phyloP scores from a whole-genome alignment of 129 eudicot species.

The Helichrysum umbraculigerum region DNA sequence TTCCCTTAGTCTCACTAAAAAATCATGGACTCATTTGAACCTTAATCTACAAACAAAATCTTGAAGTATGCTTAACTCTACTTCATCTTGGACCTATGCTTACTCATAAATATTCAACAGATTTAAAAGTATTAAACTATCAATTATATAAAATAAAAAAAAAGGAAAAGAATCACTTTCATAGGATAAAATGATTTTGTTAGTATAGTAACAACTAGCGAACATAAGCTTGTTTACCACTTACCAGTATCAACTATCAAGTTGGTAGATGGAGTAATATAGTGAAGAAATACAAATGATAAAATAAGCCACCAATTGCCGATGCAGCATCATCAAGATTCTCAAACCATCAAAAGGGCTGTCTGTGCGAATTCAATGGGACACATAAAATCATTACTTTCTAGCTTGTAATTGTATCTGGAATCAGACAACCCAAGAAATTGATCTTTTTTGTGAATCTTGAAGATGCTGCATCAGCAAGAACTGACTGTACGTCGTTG shows the following conservation, averaged over 20 bases:
- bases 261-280: not conserved
- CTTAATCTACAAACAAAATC: no score
- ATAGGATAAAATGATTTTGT: no score
- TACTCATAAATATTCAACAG: no score
- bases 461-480: slow-evolving; percentile 69
- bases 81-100: no score
- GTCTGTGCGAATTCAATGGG: not conserved
- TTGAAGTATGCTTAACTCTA: no score
- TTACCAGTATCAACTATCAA: not conserved
- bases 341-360: slow-evolving; percentile 34
- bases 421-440: slow-evolving; percentile 21
- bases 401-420: not conserved
- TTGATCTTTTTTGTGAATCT: slow-evolving; percentile 46
- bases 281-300: not conserved
- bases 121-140: no score
- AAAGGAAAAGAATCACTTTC: no score
- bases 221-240: not conserved
- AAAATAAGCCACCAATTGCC: slow-evolving; percentile 41
- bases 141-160: no score
- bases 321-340: slow-evolving; percentile 80
- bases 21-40: no score
- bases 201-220: not conserved
- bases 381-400: not conserved
- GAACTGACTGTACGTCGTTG: slow-evolving; percentile 33
- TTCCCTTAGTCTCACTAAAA: no score